phyloP scores from a whole-genome alignment of 148 eudicot genomes.

The Amaranthus cruentus region DNA sequence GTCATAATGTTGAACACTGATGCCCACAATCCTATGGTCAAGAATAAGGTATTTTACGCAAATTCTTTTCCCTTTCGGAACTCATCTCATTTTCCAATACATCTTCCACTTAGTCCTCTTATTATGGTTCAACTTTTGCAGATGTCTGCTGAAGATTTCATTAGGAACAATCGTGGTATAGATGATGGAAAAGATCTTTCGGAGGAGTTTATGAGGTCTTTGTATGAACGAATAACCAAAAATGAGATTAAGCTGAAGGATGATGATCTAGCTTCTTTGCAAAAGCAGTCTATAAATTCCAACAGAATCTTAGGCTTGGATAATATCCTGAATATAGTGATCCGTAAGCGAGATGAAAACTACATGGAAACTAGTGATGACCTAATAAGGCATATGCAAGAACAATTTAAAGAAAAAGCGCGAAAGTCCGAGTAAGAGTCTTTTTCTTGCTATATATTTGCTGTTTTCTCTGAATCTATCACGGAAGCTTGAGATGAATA shows the following conservation, averaged over 20 bases:
- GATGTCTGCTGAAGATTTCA: conserved; percentile 98
- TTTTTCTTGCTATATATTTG: conserved; percentile 1
- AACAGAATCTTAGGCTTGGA: conserved; percentile 88
- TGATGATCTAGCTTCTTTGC: conserved; percentile 67
- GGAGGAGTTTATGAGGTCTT: conserved; percentile 83
- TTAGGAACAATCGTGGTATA: conserved; percentile 95
- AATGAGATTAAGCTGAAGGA: conserved; percentile 98
- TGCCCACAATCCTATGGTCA: conserved; percentile 98
- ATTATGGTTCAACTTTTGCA: conserved; percentile 27
- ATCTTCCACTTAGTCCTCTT: conserved; percentile 13
- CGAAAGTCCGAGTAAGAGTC: conserved; percentile 94
- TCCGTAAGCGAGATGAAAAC: conserved; percentile 77
- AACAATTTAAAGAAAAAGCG: conserved; percentile 97
- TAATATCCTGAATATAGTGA: conserved; percentile 84
- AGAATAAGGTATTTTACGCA: conserved; percentile 60
- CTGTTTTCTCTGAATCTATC: neutral
- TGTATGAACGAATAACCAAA: conserved; percentile 84
- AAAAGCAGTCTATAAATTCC: conserved; percentile 71
- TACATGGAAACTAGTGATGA: conserved; percentile 83
- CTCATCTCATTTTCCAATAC: neutral
- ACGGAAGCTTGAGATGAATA: neutral
- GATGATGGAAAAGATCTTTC: conserved; percentile 98
- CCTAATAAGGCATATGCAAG: conserved; percentile 94
- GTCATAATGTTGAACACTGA: conserved; percentile 97
- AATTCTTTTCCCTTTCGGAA: conserved; percentile 13